Base-by-base conservation (phyloP, 768 basidiomycete species). In the Russula emetica region DNA sequence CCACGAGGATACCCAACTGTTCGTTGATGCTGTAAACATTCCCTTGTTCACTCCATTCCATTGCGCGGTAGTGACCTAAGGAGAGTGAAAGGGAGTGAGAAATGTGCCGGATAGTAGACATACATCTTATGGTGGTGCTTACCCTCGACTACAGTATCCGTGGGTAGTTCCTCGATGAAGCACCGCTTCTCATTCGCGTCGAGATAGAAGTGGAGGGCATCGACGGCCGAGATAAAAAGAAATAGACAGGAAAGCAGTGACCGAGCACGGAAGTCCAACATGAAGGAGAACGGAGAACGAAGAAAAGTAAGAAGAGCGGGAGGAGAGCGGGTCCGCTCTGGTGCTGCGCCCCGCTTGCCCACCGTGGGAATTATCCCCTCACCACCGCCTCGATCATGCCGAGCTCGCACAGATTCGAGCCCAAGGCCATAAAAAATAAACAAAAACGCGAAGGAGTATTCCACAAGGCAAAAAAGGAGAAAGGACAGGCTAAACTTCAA, bases 81-180 rank as follows among this genome's bases (percentile, higher is more conserved):
- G 53, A 47, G 20, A 24, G 26, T 9, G 51, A 18, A 44, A 57
- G 26, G 5, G 44, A n/a, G 11, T 53, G 50, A 51, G 58, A 51
- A 56, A 22, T 36, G 32, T 18, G 20, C 54, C 20, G 32, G 28
- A 44, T 26, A 36, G 30, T n/a, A 40, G 18, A 18, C 16, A 26
- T 28, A 20, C 38, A 18, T 34, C 30, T 32, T 40, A 16, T 50
- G 47, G 57, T 18, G 59, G 52, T 44, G 71, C 80, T 64, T 70
- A 91, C 95, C 93, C 80, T 97, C 92, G 42, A 96, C 92, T 32
- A 94, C 87, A n/a, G 94, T 98, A 75, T 96, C 90, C 3, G 86
- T 85, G 14, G 97, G 96, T 22, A 98, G 78, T 74, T 99, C 97
- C 72, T 98, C 97, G 63, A 98, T 83, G 77, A 98, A 98, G 74